A percentile compares a stretch with the other conserved stretches of the same genome.
phyloP scores from a whole-genome alignment of 2,329 filamentous ascomycete species.

The Monosporascus sp. region DNA sequence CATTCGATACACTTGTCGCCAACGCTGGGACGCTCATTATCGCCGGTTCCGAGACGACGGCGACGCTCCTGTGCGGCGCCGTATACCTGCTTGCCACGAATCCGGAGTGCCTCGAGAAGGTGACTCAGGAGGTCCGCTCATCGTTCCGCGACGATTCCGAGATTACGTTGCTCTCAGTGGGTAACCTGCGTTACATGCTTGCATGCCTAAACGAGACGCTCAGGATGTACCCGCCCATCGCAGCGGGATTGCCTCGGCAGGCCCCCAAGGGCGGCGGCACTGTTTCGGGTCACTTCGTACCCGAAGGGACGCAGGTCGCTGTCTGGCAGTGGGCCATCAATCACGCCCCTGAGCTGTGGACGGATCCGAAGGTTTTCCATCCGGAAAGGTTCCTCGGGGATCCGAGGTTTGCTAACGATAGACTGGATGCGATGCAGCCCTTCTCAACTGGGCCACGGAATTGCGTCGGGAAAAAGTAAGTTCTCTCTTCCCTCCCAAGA shows the following conservation, averaged over 20 bases:
- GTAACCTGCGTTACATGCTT: conserved; percentile 26
- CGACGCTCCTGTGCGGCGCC: conserved; percentile 15
- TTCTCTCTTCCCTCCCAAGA: neutral
- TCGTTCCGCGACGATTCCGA: conserved; percentile 32
- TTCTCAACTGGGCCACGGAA: conserved; percentile 16
- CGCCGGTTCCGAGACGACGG: conserved; percentile 15
- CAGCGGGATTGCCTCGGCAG: conserved; percentile 21
- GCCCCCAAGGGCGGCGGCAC: conserved; percentile 8
- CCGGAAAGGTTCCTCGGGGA: conserved; percentile 18
- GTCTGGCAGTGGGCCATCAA: neutral
- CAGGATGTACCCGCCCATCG: conserved; percentile 29
- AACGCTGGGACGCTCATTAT: conserved; percentile 9
- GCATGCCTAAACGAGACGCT: conserved; percentile 32
- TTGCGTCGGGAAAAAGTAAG: conserved; percentile 19
- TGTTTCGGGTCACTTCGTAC: conserved; percentile 15
- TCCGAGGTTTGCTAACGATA: conserved; percentile 1
- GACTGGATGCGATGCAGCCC: conserved; percentile 16
- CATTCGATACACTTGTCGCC: conserved; percentile 3
- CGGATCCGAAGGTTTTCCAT: conserved; percentile 13
- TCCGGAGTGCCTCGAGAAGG: conserved; percentile 28
- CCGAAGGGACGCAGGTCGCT: conserved; percentile 3
- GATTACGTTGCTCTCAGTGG: conserved; percentile 25
- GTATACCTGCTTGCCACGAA: conserved; percentile 34
- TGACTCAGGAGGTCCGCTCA: conserved; percentile 36
- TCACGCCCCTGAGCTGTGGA: conserved; percentile 10